These are phyloP conservation scores for Cladochytrium replicatum DNA, from an alignment of 192 early-diverging fungal genomes.

Conservation along the genomic window DNA sequence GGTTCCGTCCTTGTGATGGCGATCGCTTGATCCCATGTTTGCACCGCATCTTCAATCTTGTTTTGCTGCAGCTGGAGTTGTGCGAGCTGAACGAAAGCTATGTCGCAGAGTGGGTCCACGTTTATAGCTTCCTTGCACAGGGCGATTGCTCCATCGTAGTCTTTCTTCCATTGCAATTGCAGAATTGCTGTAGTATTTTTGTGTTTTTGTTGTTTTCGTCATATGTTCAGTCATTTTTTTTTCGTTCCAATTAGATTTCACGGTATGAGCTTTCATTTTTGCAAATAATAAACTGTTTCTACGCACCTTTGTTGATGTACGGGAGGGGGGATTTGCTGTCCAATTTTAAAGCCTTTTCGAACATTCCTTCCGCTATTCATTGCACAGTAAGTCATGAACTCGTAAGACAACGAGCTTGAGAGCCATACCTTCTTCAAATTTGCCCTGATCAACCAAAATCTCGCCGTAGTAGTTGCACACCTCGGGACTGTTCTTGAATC, in stretches of 20 bases:
- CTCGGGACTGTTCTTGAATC: conserved; percentile 73
- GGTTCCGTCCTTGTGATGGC: conserved; percentile 78
- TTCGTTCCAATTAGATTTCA: too few species aligned
- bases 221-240: not conserved
- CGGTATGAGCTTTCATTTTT: too few species aligned
- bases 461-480: conserved; percentile 98
- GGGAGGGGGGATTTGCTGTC: conserved; percentile 78
- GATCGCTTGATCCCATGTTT: conserved; percentile 67
- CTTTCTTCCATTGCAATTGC: conserved; percentile 60
- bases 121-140: conserved; percentile 72
- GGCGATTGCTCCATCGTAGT: conserved; percentile 62
- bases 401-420: not conserved
- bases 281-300: too few species aligned
- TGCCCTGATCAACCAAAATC: conserved; percentile 77
- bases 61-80: conserved; percentile 52
- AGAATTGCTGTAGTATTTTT: conserved; percentile 32
- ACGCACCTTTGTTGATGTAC: conserved; percentile 94
- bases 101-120: conserved; percentile 92
- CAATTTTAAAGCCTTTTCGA: conserved; percentile 81
- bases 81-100: conserved; percentile 78
- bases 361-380: conserved; percentile 56
- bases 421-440: conserved; percentile 50
- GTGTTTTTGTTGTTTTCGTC: not conserved
- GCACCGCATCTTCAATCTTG: conserved; percentile 73
- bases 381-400: conserved; percentile 7